These are phyloP conservation scores for Neoascochyta sp. DNA, from an alignment of 2,329 filamentous ascomycete species.

Conservation along the genomic window DNA sequence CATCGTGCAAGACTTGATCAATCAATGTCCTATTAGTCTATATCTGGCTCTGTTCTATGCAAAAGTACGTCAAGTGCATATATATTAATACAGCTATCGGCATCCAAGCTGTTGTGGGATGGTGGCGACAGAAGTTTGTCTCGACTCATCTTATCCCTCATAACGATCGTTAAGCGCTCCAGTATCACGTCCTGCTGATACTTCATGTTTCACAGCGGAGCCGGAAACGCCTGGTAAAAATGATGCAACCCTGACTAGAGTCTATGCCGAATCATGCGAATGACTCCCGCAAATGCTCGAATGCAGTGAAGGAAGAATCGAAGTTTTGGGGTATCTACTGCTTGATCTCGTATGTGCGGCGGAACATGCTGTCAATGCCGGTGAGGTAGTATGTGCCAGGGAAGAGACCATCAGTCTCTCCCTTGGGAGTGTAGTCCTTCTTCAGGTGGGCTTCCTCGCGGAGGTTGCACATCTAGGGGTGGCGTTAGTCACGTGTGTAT, in stretches of 20 bases:
- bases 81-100: conserved; percentile 11
- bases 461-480: conserved; percentile 49
- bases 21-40: not conserved
- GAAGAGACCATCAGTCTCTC: conserved; percentile 43
- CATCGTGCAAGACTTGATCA: not conserved
- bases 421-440: conserved; percentile 48
- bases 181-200: not conserved
- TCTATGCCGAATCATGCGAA: conserved; percentile 27
- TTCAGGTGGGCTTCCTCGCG: conserved; percentile 50
- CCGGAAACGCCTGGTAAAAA: conserved; percentile 14
- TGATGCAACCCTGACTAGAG: conserved; percentile 20
- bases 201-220: conserved; percentile 1
- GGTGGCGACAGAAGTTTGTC: no score
- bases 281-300: conserved; percentile 37
- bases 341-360: conserved; percentile 49
- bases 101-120: no score
- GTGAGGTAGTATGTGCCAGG: conserved; percentile 52
- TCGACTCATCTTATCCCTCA: conserved; percentile 4
- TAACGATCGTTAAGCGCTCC: conserved; percentile 8
- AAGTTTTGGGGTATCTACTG: conserved; percentile 35
- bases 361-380: conserved; percentile 51
- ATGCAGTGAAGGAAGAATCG: conserved; percentile 28
- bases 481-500: conserved; percentile 22
- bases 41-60: not conserved
- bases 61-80: not conserved